Percentiles rank a stretch among this genome's conserved stretches.
These are phyloP conservation scores for Backusella macrospora DNA, from an alignment of 192 early-diverging fungal species.

Conservation along the genomic window DNA sequence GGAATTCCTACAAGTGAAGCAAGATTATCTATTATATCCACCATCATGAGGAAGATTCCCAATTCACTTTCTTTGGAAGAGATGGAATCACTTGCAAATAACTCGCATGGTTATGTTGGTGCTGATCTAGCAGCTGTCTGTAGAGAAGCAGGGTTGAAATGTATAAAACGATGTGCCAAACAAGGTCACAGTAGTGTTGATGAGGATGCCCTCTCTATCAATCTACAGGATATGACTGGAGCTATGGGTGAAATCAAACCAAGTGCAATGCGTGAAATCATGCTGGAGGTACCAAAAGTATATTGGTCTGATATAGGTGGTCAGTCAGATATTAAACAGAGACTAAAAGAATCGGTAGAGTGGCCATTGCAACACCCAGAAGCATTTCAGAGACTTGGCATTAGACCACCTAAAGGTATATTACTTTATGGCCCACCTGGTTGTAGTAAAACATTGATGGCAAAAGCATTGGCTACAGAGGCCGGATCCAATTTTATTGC, in stretches of 20 bases:
- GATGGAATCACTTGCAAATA: constrained; percentile 59
- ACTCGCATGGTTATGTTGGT: constrained; percentile 95
- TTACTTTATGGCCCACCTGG: constrained; percentile 98
- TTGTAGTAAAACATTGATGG: constrained; percentile 97
- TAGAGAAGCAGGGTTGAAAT: constrained; percentile 84
- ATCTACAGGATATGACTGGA: constrained; percentile 56
- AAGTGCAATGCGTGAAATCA: constrained; percentile 86
- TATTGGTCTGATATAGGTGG: constrained; percentile 95
- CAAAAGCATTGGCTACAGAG: constrained; percentile 97
- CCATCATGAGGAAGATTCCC: constrained; percentile 69
- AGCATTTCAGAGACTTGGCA: constrained; percentile 84
- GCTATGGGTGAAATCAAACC: constrained; percentile 66
- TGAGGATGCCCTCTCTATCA: constrained; percentile 48
- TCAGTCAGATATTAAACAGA: constrained; percentile 87
- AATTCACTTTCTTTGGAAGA: constrained; percentile 64
- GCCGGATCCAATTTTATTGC: constrained; percentile 97
- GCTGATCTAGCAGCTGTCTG: constrained; percentile 90
- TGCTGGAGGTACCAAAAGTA: constrained; percentile 92
- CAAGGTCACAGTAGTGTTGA: not conserved
- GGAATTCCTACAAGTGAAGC: constrained; percentile 79
- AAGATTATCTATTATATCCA: constrained; percentile 73
- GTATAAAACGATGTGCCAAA: constrained; percentile 59
- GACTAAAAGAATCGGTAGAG: constrained; percentile 93
- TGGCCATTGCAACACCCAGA: constrained; percentile 98
- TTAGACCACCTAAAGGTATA: constrained; percentile 95